Evolutionary conservation across 1,284 basidiomycete species (phyloP), one percentile per base, ranked within the genome.

Genomic region (Fomitopsis palustris): DNA sequence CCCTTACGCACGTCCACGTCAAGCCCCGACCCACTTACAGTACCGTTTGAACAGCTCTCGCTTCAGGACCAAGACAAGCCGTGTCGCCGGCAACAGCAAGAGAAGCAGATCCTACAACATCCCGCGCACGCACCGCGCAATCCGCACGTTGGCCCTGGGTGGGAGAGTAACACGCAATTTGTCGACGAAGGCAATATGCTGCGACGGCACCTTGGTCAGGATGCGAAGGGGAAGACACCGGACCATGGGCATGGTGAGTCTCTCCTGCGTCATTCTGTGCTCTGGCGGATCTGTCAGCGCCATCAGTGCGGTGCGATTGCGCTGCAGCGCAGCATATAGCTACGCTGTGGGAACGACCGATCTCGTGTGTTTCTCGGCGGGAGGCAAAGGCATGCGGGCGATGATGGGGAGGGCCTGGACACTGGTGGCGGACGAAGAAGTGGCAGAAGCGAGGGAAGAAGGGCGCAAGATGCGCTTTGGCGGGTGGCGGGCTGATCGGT

Each of bases 1-100:
- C 41, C 38, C 55, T 31, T 59, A 54, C 39, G 60, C 4, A 21
- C 58, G 9, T 45, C 54, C 23, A 27, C 21, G 14, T 55, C 56
- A 39, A 19, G 25, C 37, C 47, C 58, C 9, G 55, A 53, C n/a
- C 3, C 41, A 9, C 41, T 60, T 16, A 25, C 59, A 8, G 41
- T 54, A 21, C 59, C 59, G 23, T 60, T 60, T 35, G 59, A 57
- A 23, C 55, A 56, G 35, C 54, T 60, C 33, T 37, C 59, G 3
- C 31, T 60, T 7, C n/a, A 56, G 14, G 59, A 60, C 45, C 55
- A 53, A 43, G 38, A 53, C 23, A 3, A 54, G 33, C 31, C 42
- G 33, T 38, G 31, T 12, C 57, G 39, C 12, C 54, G 39, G 17
- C 45, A 52, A 25, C 29, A 38, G 17, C 31, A 43, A 17, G 35